These are phyloP conservation scores for Aspergillus piperis DNA, from an alignment of 2,329 filamentous ascomycete species.

Conservation along the genomic window DNA sequence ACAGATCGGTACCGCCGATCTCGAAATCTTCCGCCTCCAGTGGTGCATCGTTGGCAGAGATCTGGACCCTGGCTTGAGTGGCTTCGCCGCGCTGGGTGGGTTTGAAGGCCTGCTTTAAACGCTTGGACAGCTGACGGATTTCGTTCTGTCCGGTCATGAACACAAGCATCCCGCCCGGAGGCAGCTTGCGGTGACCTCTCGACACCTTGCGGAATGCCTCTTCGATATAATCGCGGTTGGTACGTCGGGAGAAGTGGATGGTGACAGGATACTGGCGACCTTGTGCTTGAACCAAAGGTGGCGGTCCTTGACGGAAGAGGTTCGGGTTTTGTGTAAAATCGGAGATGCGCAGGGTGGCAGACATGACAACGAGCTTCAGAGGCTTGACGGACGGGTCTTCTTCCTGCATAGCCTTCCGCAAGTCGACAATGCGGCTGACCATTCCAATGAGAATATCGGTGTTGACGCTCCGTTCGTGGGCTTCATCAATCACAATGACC, in stretches of 20 bases:
- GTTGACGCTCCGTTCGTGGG: slow-evolving; percentile 95
- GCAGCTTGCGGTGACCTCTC: slow-evolving; percentile 84
- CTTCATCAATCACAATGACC: slow-evolving; percentile 91
- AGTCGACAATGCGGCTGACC: slow-evolving; percentile 85
- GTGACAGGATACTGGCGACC: slow-evolving; percentile 91
- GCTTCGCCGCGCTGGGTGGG: slow-evolving; percentile 52
- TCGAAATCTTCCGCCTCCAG: slow-evolving; percentile 86
- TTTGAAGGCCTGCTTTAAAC: slow-evolving; percentile 69
- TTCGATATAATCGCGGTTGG: slow-evolving; percentile 83
- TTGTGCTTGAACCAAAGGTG: slow-evolving; percentile 84
- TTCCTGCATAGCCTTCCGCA: slow-evolving; percentile 72
- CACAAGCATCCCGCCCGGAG: slow-evolving; percentile 85
- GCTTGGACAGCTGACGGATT: slow-evolving; percentile 79
- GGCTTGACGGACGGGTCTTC: slow-evolving; percentile 73
- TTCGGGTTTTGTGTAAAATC: slow-evolving; percentile 84
- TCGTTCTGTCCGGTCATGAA: slow-evolving; percentile 95
- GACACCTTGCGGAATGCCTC: slow-evolving; percentile 86
- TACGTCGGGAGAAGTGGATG: slow-evolving; percentile 81
- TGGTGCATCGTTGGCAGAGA: slow-evolving; percentile 75
- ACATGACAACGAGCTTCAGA: slow-evolving; percentile 96
- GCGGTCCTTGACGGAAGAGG: slow-evolving; percentile 71
- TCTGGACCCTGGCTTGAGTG: slow-evolving; percentile 67
- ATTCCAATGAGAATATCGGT: slow-evolving; percentile 98
- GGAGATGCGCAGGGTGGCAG: slow-evolving; percentile 85
- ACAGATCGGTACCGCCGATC: slow-evolving; percentile 61